Evolutionary conservation across 2,329 filamentous ascomycete genomes (phyloP).

Genomic region (Leptographium lundbergii): DNA sequence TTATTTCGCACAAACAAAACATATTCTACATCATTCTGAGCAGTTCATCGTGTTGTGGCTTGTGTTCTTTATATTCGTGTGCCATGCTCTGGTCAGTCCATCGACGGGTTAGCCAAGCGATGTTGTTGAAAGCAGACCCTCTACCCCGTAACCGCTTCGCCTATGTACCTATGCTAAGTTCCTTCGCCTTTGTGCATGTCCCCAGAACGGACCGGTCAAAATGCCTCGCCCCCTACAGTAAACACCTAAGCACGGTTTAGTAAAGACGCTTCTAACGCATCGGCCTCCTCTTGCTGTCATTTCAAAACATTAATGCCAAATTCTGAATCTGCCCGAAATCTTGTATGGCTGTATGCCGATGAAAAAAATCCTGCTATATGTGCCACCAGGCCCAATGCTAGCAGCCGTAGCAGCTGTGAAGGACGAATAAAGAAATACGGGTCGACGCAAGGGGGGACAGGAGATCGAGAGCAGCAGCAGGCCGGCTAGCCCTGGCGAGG

Average conservation of each 20-base stretch:
- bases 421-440: neutral
- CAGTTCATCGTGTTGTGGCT: neutral
- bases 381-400: neutral
- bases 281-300: neutral
- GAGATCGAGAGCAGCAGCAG: neutral
- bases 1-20: too few relatives aligned
- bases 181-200: neutral
- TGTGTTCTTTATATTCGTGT: neutral
- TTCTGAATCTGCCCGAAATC: neutral
- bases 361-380: neutral
- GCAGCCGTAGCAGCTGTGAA: neutral
- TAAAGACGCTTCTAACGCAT: neutral
- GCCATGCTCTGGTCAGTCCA: neutral
- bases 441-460: neutral
- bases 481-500: constrained; percentile 29
- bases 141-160: neutral
- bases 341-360: neutral
- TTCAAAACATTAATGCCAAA: neutral
- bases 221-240: neutral
- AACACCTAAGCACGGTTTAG: neutral
- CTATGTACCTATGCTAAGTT: neutral
- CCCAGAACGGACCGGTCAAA: neutral
- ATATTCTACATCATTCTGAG: too few relatives aligned
- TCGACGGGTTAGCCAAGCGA: neutral
- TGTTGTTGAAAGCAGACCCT: neutral